A percentile compares a stretch with the other conserved stretches of the same genome.
phyloP scores from a whole-genome alignment of 192 early-diverging fungal species.

The Linnemannia elongata region DNA sequence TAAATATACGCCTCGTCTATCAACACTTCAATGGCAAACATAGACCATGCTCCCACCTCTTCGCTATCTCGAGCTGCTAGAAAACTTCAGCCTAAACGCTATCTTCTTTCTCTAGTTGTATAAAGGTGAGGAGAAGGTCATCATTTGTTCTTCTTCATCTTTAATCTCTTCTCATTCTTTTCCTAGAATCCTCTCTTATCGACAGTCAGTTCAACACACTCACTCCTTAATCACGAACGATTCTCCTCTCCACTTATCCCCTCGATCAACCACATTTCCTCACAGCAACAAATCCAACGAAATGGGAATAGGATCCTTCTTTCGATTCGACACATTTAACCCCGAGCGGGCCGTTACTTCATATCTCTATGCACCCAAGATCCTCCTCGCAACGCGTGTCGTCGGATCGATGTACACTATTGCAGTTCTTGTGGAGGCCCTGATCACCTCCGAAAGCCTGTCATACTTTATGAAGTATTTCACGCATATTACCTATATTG shows the following conservation, averaged over 20 bases:
- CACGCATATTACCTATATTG: constrained; percentile 15
- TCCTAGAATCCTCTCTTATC: neutral
- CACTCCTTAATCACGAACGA: neutral
- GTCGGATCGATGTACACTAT: constrained; percentile 13
- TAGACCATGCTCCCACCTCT: neutral
- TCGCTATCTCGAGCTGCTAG: neutral
- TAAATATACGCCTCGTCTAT: neutral
- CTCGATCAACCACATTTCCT: neutral
- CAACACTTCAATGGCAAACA: neutral
- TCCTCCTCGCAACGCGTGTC: constrained; percentile 4
- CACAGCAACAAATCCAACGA: neutral
- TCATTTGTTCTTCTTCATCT: neutral
- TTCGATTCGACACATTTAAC: constrained; percentile 13
- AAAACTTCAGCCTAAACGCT: too few species aligned
- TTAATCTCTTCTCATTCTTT: neutral
- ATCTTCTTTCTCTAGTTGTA: neutral
- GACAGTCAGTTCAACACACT: too few species aligned
- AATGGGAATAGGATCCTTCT: neutral
- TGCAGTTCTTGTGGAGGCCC: constrained; percentile 17
- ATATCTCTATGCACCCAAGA: neutral
- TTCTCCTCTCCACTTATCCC: neutral
- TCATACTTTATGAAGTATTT: constrained; percentile 26
- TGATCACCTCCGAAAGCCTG: constrained; percentile 10
- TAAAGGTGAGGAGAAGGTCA: neutral
- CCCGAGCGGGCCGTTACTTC: constrained; percentile 10